Evolutionary conservation across 768 basidiomycete species (phyloP), one percentile per base, ranked within the genome.

Genomic region (Dioszegia hungarica): DNA sequence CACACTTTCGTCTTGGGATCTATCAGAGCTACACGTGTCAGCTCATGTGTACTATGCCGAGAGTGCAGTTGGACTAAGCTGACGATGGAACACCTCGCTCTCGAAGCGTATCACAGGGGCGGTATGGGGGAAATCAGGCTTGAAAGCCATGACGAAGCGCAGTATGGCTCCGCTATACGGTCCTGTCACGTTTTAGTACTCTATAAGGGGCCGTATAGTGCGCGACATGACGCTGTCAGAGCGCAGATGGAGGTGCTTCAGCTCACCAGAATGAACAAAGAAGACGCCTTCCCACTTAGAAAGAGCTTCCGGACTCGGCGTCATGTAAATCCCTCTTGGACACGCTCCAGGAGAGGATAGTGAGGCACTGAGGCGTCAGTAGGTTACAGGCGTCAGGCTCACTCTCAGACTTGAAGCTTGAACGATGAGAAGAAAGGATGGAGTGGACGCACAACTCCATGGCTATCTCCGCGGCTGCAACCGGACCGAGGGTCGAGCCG

Each of bases 21-120:
- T 15, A 72, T 56, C 61, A 69, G 57, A 5, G 70, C 70, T 72
- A 34, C 17, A 25, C 14, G 52, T 12, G 38, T 25, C 20, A 20
- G 19, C 6, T 27, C 43, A 44, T 31, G 20, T 43, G 22, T 14
- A 29, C 5, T 40, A 43, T 36, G 19, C 19, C 9, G 34, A 14
- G 39, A 41, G 31, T 12, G 19, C 4, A n/a, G n/a, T 12, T 2
- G 4, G n/a, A n/a, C n/a, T n/a, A 20, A 27, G 56, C 70, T 60
- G 45, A 72, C 70, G 70, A 48, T 72, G 70, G 43, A 63, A 72
- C 2, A 72, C 66, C 14, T 69, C 70, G 12, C 65, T 62, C 43
- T 66, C 63, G 56, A 67, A 69, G 4, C 56, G 36, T 9, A 69
- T 44, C 5, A 47, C 54, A 2, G 70, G 70, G n/a, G 56, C 39